Evolutionary conservation across 768 basidiomycete genomes (phyloP).

Genomic region (Rhodotorula taiwanensis): DNA sequence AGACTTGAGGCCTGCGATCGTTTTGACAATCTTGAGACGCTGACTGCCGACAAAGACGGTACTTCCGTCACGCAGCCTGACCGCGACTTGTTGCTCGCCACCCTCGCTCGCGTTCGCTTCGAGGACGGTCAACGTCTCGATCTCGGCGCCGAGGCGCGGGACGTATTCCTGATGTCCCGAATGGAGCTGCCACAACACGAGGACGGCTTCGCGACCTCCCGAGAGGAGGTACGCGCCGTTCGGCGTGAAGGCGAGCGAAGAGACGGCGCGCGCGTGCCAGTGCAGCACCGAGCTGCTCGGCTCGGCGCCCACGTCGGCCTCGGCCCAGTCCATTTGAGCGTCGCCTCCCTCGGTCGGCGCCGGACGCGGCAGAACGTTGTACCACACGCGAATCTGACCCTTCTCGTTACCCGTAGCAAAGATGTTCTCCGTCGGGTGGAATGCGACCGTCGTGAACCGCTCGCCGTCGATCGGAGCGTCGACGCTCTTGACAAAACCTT

Average conservation of each 20-base stretch:
- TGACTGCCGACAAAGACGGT: slow-evolving; percentile 67
- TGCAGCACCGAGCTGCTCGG: slow-evolving; percentile 80
- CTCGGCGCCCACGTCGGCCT: slow-evolving; percentile 41
- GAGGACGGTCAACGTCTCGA: slow-evolving; percentile 59
- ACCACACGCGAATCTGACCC: slow-evolving; percentile 84
- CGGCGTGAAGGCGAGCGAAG: slow-evolving; percentile 73
- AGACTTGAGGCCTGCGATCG: slow-evolving; percentile 69
- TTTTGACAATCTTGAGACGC: slow-evolving; percentile 63
- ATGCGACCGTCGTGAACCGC: slow-evolving; percentile 68
- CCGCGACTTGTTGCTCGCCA: slow-evolving; percentile 74
- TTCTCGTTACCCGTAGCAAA: slow-evolving; percentile 89
- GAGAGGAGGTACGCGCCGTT: slow-evolving; percentile 89
- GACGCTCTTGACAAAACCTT: slow-evolving; percentile 51
- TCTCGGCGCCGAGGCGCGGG: slow-evolving; percentile 81
- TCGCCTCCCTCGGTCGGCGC: slow-evolving; percentile 52
- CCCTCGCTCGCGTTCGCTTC: slow-evolving; percentile 43
- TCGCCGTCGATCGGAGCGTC: slow-evolving; percentile 50
- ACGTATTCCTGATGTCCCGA: slow-evolving; percentile 84
- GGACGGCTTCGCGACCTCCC: slow-evolving; percentile 88
- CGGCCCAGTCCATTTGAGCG: no score
- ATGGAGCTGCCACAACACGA: slow-evolving; percentile 95
- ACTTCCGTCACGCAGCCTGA: slow-evolving; percentile 74
- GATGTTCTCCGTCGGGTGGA: slow-evolving; percentile 83
- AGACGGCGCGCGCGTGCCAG: slow-evolving; percentile 95
- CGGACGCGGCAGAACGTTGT: slow-evolving; percentile 67